These are phyloP conservation scores for Teratosphaeria gauchensis DNA, from an alignment of 2,329 filamentous ascomycete species.

Conservation along the genomic window DNA sequence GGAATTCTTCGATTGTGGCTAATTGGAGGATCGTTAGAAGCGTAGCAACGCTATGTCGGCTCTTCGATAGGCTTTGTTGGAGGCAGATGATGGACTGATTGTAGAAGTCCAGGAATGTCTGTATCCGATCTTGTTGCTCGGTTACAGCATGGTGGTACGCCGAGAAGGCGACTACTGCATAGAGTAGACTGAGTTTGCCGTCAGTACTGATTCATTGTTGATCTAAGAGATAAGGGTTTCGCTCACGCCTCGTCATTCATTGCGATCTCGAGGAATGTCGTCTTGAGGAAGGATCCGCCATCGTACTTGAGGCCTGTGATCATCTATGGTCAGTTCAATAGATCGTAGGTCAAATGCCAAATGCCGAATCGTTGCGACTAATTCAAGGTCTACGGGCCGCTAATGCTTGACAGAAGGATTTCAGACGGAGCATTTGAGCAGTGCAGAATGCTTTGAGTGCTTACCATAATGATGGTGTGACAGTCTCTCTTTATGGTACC, in stretches of 20 bases:
- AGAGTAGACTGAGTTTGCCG: constrained; percentile 47
- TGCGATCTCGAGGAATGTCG: constrained; percentile 61
- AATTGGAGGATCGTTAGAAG: constrained; percentile 83
- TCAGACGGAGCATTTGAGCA: background rate
- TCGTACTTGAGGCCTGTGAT: constrained; percentile 52
- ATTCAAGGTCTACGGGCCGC: background rate
- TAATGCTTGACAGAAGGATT: background rate
- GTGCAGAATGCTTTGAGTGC: background rate
- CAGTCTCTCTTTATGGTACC: constrained; percentile 68
- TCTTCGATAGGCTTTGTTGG: constrained; percentile 59
- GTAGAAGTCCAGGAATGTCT: constrained; percentile 81
- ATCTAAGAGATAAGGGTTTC: background rate
- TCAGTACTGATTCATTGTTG: background rate
- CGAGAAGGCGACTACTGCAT: constrained; percentile 78
- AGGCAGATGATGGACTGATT: constrained; percentile 76
- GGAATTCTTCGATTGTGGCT: constrained; percentile 90
- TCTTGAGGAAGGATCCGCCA: constrained; percentile 61
- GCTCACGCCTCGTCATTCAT: constrained; percentile 58
- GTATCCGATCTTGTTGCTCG: constrained; percentile 61
- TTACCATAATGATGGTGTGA: constrained; percentile 67
- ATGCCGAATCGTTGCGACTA: background rate
- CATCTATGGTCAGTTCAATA: background rate
- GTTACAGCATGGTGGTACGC: constrained; percentile 74
- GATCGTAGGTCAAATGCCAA: background rate
- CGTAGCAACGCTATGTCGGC: constrained; percentile 62